A percentile compares a stretch with the other conserved stretches of the same genome.
phyloP scores from a whole-genome alignment of 2,329 filamentous ascomycete genomes.

The Cytospora chrysosperma region DNA sequence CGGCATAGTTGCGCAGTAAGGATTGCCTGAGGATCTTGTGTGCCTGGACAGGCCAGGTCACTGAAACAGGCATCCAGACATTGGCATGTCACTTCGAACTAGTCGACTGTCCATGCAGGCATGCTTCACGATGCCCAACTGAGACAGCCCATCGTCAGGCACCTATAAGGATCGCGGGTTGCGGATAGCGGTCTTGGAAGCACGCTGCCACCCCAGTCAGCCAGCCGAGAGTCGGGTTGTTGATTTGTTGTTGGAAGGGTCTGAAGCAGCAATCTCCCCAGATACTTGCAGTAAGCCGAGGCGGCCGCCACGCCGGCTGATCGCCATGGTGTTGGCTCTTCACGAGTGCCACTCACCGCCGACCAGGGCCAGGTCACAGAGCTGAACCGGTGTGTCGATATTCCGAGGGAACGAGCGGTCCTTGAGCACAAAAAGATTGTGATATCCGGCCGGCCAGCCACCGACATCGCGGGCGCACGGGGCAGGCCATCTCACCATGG shows the following conservation, averaged over 20 bases:
- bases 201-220: neutral
- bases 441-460: neutral
- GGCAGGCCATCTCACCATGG: neutral
- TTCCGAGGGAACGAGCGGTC: neutral
- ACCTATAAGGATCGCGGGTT: neutral
- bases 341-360: neutral
- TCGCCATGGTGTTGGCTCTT: neutral
- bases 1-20: neutral
- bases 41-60: neutral
- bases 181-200: neutral
- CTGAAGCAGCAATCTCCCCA: neutral
- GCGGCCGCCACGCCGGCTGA: neutral
- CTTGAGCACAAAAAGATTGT: neutral
- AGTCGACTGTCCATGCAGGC: neutral
- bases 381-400: neutral
- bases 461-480: neutral
- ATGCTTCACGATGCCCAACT: neutral
- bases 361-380: neutral
- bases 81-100: neutral
- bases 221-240: neutral
- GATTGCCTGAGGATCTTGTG: neutral
- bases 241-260: neutral
- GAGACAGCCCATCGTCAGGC: neutral
- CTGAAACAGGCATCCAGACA: neutral
- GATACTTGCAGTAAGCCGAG: neutral